Conservation (phyloP, 139 green algal species). For the Coelastrella sp. region DNA sequence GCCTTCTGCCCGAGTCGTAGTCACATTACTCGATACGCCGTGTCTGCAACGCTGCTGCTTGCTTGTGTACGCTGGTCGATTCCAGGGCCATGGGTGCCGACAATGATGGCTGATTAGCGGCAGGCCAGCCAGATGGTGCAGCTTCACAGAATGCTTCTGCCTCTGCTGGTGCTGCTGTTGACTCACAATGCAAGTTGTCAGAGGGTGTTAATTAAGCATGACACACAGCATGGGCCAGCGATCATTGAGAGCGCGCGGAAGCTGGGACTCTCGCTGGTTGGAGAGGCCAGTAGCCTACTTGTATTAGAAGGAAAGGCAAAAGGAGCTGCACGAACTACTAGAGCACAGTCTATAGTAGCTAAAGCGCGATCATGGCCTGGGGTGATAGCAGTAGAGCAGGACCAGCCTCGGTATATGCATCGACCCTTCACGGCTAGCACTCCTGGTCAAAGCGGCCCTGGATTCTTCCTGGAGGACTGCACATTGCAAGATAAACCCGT, state of each 20-base stretch:
- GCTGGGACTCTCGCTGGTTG: background rate
- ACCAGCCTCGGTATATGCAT: conserved; percentile 26
- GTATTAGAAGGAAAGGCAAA: background rate
- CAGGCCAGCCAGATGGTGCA: background rate
- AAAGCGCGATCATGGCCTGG: conserved; percentile 20
- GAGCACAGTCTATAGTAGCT: background rate
- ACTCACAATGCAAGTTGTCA: background rate
- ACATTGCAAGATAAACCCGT: background rate
- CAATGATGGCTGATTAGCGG: background rate
- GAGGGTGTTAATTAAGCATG: conserved; percentile 4
- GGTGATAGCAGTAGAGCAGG: conserved; percentile 26
- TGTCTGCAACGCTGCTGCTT: background rate
- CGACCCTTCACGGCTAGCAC: conserved; percentile 6
- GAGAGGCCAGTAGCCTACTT: background rate
- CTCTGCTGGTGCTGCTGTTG: background rate
- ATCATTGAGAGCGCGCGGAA: background rate
- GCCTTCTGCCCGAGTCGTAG: background rate
- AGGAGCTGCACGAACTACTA: background rate
- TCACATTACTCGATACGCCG: background rate
- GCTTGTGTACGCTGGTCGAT: background rate
- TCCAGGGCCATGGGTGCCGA: background rate
- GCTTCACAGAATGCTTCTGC: background rate
- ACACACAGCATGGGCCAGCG: background rate
- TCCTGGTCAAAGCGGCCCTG: background rate
- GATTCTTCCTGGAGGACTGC: background rate